These are phyloP conservation scores for Colletotrichum theobromicola DNA, from an alignment of 2,329 filamentous ascomycete genomes.

Conservation along the genomic window DNA sequence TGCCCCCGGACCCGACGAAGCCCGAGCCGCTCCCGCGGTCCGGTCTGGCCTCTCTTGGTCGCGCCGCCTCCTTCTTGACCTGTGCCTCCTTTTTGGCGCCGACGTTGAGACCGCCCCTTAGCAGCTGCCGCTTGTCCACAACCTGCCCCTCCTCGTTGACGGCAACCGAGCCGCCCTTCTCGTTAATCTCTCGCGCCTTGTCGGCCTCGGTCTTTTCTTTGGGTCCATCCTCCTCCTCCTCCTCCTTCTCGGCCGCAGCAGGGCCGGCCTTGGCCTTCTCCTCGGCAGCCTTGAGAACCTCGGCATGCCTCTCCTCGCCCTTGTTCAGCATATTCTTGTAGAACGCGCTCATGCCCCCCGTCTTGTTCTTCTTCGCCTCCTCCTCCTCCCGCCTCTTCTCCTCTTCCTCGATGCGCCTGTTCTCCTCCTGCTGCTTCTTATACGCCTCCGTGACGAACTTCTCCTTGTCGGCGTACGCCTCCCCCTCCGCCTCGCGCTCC, in stretches of 20 bases:
- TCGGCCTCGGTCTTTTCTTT: conserved; percentile 65
- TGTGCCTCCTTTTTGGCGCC: conserved; percentile 64
- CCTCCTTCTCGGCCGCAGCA: conserved; percentile 26
- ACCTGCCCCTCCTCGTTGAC: conserved; percentile 85
- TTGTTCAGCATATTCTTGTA: conserved; percentile 77
- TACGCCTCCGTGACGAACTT: conserved; percentile 87
- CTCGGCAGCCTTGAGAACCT: conserved; percentile 71
- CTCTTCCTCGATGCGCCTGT: conserved; percentile 71
- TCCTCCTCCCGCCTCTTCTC: conserved; percentile 70
- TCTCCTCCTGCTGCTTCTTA: conserved; percentile 80
- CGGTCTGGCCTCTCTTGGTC: conserved; percentile 21
- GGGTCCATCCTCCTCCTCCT: conserved; percentile 37
- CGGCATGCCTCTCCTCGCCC: conserved; percentile 72
- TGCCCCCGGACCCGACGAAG: conserved; percentile 53
- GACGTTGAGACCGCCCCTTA: conserved; percentile 78
- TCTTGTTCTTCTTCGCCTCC: conserved; percentile 67
- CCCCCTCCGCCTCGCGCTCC: conserved; percentile 80
- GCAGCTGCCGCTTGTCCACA: conserved; percentile 81
- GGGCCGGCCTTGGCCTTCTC: conserved; percentile 51
- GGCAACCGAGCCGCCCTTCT: conserved; percentile 64
- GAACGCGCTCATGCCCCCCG: conserved; percentile 78
- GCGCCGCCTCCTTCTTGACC: conserved; percentile 24
- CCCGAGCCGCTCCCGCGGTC: conserved; percentile 28
- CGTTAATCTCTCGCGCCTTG: conserved; percentile 70
- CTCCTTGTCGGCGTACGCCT: conserved; percentile 82